Evolutionary conservation across 1,139 yeast genomes (phyloP).

Genomic region (Kurtzmaniella natalensis): DNA sequence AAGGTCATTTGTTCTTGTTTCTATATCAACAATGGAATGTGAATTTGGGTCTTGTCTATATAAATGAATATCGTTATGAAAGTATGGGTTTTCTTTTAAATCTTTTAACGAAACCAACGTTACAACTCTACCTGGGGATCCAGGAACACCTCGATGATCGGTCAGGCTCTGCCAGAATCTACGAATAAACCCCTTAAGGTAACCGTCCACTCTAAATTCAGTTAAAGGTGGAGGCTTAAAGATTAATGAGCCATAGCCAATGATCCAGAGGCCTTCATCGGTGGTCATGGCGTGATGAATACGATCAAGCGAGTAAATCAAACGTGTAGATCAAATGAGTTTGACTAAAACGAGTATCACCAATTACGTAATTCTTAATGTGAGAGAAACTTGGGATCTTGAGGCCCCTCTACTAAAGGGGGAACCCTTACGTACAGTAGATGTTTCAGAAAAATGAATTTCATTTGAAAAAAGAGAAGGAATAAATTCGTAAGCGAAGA

Average conservation of each 20-base stretch:
- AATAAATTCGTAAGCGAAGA: too few species aligned
- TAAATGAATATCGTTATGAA: slow-evolving; percentile 42
- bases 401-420: too few species aligned
- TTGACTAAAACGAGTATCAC: too few species aligned
- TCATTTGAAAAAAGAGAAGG: too few species aligned
- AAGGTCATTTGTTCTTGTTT: slow-evolving; percentile 15
- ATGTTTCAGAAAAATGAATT: too few species aligned
- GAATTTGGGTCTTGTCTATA: slow-evolving; percentile 21
- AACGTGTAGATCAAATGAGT: too few species aligned
- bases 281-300: too few species aligned
- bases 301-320: too few species aligned
- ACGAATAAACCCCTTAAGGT: slow-evolving; percentile 69
- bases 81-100: slow-evolving; percentile 35
- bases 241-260: slow-evolving; percentile 87
- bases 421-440: too few species aligned
- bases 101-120: slow-evolving; percentile 64
- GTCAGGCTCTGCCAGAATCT: slow-evolving; percentile 90
- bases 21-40: slow-evolving; percentile 4
- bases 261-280: slow-evolving; percentile 74
- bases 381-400: too few species aligned
- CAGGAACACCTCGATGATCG: slow-evolving; percentile 89
- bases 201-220: slow-evolving; percentile 63
- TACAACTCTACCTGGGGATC: slow-evolving; percentile 80
- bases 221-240: slow-evolving; percentile 86
- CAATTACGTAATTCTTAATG: too few species aligned